Base-by-base conservation (phyloP, 1,284 basidiomycete genomes). In the Volvariella surrecta region DNA sequence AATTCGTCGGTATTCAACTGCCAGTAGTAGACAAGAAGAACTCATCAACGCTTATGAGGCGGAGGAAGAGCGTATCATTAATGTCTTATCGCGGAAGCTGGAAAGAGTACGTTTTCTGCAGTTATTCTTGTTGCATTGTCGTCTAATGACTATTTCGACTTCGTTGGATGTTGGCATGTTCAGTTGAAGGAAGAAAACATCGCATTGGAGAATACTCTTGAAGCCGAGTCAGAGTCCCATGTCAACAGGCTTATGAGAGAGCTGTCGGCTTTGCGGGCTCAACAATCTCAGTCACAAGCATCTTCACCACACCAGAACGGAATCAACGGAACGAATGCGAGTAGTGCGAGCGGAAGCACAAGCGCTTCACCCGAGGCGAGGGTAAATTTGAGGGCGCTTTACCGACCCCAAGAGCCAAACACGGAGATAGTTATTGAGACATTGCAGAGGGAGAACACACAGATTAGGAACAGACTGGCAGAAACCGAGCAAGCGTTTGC, bases 11-110 rank as follows among this genome's bases (percentile, higher is more conserved):
- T 64, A 77, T 42, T 77, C 77, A 7, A 66, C 68, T 55, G 66
- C 76, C 17, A 68, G 65, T 50, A 72, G 65, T 45, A 71, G 73
- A 37, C 75, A 81, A 52, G 85, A 89, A 56, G 79, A 76, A 43
- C 69, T 89, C 55, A 88, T 89, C 54, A 87, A 89, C 60, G 82
- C 82, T 11, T 89, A 87, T 57, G 86, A 90, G 53, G 88, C 86
- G 3, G 87, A 90, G 61, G 87, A 90, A 59, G 87, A 90, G 57
- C 75, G 86, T 35, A 86, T 90, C 46, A 84, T 87, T 48, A 89
- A 89, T 52, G 69, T 83, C 8, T 65, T 88, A 46, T 88, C 81
- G 32, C 69, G 82, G 50, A 89, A 86, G 57, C 67, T 88, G 45
- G 86, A 89, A 64, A 73, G 82, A 78, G 87, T 84, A 44, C 45